These are phyloP conservation scores for Gossypium thurberi DNA, from an alignment of 345 rosid genomes.

Conservation along the genomic window DNA sequence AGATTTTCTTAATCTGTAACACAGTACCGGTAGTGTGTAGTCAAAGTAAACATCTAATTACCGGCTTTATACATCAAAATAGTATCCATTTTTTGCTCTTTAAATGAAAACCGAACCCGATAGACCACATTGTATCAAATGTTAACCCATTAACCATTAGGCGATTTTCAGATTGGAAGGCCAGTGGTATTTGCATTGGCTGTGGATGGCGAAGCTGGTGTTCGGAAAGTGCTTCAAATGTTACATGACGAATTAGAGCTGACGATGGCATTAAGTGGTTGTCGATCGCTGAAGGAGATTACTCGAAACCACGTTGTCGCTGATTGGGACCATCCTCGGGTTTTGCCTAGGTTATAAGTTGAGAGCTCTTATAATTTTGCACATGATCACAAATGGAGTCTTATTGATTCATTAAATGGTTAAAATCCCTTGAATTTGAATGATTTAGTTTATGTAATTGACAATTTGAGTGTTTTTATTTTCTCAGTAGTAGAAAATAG, in stretches of 20 bases:
- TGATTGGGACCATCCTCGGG: conserved; percentile 59
- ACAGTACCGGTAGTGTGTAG: too few species aligned
- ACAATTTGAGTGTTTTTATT: neutral
- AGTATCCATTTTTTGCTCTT: too few species aligned
- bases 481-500: neutral
- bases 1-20: too few species aligned
- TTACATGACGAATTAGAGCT: conserved; percentile 56
- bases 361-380: too few species aligned
- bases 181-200: conserved; percentile 67
- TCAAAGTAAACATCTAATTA: too few species aligned
- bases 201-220: conserved; percentile 58
- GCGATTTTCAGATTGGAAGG: conserved; percentile 60
- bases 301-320: conserved; percentile 58
- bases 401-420: too few species aligned
- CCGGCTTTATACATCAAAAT: too few species aligned
- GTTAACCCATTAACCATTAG: neutral
- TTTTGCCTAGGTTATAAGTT: conserved; percentile 22
- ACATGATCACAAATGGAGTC: too few species aligned
- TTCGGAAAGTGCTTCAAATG: conserved; percentile 55
- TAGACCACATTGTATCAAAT: neutral
- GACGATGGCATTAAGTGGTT: conserved; percentile 65
- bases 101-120: too few species aligned
- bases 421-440: neutral
- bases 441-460: neutral
- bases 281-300: conserved; percentile 76